A percentile compares a stretch with the other conserved stretches of the same genome.
Conservation (phyloP, 2,329 filamentous ascomycete species). For the Cercospora nicotianae region DNA sequence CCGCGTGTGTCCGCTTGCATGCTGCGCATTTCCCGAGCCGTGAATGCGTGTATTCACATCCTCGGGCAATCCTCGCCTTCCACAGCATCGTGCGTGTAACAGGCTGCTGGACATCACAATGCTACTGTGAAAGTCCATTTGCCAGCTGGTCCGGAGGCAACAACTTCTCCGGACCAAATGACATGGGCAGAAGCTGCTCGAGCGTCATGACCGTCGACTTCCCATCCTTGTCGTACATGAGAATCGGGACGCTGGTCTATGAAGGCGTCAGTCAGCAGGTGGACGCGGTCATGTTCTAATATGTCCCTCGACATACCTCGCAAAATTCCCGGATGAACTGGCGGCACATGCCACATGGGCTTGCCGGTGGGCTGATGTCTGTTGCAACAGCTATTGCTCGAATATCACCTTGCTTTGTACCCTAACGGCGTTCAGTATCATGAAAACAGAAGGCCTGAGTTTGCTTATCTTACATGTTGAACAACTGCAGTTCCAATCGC, state of each 20-base stretch:
- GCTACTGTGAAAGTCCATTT: conserved; percentile 15
- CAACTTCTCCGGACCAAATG: conserved; percentile 55
- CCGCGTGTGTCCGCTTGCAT: neutral
- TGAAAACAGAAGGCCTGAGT: neutral
- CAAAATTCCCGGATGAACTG: conserved; percentile 66
- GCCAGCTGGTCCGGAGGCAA: conserved; percentile 33
- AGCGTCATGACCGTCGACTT: conserved; percentile 70
- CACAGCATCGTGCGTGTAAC: neutral
- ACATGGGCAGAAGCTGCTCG: conserved; percentile 59
- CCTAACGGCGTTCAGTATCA: conserved; percentile 24
- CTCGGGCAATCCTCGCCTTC: neutral
- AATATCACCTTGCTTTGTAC: conserved; percentile 55
- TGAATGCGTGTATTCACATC: neutral
- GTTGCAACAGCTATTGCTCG: conserved; percentile 83
- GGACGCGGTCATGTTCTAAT: neutral
- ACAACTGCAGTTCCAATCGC: conserved; percentile 78
- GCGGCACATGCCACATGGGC: conserved; percentile 91
- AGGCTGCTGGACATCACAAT: neutral
- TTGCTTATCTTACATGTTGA: conserved; percentile 22
- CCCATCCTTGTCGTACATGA: conserved; percentile 88
- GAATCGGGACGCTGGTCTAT: conserved; percentile 62
- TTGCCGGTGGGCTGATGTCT: conserved; percentile 55
- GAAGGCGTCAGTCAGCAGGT: conserved; percentile 1
- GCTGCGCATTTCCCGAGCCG: neutral
- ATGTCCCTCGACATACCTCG: conserved; percentile 32